Percentiles rank a stretch among this genome's conserved stretches.
Conservation (phyloP, 331 rosid species). For the Acacia concinna region DNA sequence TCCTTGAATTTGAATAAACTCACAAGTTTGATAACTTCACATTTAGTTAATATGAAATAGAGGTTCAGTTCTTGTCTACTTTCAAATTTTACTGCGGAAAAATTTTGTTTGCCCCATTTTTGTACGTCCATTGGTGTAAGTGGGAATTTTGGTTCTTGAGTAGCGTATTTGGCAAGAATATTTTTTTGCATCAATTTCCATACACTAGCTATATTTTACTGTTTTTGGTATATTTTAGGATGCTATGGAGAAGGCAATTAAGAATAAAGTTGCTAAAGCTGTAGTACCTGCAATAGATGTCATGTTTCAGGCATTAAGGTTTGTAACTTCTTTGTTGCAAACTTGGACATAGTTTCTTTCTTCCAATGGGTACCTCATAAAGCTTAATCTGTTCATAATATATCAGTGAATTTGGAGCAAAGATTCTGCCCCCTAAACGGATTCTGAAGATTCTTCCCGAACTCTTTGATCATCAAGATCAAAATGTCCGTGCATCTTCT, state of each 20-base stretch:
- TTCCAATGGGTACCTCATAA: slow-evolving; percentile 3
- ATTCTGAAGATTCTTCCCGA: slow-evolving; percentile 96
- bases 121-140: background rate
- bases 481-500: slow-evolving; percentile 95
- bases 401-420: slow-evolving; percentile 89
- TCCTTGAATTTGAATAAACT: background rate
- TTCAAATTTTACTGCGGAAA: background rate
- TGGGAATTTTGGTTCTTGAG: background rate
- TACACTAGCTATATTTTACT: slow-evolving; percentile 7
- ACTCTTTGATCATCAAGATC: slow-evolving; percentile 99
- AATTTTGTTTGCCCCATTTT: background rate
- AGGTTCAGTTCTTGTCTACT: background rate
- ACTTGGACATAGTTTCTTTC: slow-evolving; percentile 12
- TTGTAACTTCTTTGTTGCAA: slow-evolving; percentile 35
- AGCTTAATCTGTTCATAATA: background rate
- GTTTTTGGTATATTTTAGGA: slow-evolving; percentile 58
- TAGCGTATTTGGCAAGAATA: background rate
- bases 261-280: slow-evolving; percentile 93
- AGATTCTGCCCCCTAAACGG: slow-evolving; percentile 89
- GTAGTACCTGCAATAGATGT: slow-evolving; percentile 99
- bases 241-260: slow-evolving; percentile 98
- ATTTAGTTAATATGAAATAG: background rate
- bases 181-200: background rate
- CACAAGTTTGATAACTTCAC: background rate
- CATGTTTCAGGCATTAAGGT: slow-evolving; percentile 99